Evolutionary conservation across 2,329 filamentous ascomycete genomes (phyloP).

Genomic region (Proliferodiscus dingleyae): DNA sequence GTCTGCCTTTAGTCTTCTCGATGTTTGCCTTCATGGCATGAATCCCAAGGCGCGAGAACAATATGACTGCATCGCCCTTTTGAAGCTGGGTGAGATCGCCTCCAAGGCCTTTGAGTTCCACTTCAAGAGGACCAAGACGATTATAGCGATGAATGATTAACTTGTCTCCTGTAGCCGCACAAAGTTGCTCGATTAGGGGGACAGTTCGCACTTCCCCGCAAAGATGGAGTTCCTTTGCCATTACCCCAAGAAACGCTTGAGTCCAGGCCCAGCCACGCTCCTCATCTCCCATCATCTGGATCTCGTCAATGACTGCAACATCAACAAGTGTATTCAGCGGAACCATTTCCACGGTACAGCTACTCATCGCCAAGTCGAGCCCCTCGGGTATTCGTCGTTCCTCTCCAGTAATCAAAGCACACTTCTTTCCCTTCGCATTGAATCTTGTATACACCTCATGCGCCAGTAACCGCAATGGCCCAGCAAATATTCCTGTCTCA

Average conservation of each 20-base stretch:
- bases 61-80: constrained; percentile 87
- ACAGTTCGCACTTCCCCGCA: constrained; percentile 87
- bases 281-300: constrained; percentile 85
- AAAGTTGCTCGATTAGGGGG: constrained; percentile 71
- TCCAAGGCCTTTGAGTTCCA: constrained; percentile 58
- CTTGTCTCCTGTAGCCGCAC: constrained; percentile 74
- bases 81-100: constrained; percentile 62
- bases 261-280: constrained; percentile 94
- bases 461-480: constrained; percentile 80
- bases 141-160: constrained; percentile 78
- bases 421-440: constrained; percentile 68
- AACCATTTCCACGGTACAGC: constrained; percentile 94
- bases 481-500: constrained; percentile 78
- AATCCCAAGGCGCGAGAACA: constrained; percentile 77
- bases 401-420: constrained; percentile 84
- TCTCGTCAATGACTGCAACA: constrained; percentile 95
- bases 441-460: constrained; percentile 94
- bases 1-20: constrained; percentile 67
- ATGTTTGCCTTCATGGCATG: constrained; percentile 76
- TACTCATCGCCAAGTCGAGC: constrained; percentile 57
- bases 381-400: constrained; percentile 68
- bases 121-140: constrained; percentile 71
- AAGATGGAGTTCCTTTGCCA: constrained; percentile 84
- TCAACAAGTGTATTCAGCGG: constrained; percentile 51
- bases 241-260: constrained; percentile 78